Evolutionary conservation across 2,329 filamentous ascomycete genomes (phyloP), one percentile per base, ranked within the genome.

Genomic region (Xenosphaeropsis pyriputrescens): DNA sequence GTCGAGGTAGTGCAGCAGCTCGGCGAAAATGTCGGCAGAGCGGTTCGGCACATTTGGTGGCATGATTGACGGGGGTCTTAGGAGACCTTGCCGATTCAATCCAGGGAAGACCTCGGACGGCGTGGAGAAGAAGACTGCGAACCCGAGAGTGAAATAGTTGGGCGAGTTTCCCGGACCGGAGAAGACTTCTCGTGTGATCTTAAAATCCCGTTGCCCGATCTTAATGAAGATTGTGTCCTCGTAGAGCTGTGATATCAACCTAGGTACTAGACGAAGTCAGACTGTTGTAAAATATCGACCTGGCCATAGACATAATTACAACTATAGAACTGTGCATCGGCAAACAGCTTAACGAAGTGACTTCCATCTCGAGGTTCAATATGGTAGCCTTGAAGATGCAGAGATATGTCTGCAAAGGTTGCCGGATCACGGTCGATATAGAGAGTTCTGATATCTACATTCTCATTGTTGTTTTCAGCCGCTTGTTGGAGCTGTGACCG

Each of bases 81-180:
- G 73, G 15, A 95, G 71, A 12, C 77, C 75, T 43, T 77, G 73
- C 37, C 85, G 75, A 41, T 86, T 76, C 1, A 95, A 70, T 1
- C 88, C 89, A 0, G 89, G 89, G 48, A 94, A 95, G 5, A 86
- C 71, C 49, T 93, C 80, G 12, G 73, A 68, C 0, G 83, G 83
- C 2, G 75, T 76, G 13, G 78, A 79, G 62, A 94, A 93, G 67
- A 93, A 93, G 49, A 85, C 73, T 29, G 78, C 80, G 52, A 93
- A 94, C 41, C 88, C 88, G 3, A 95, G 71, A 0, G 85, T 81
- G 65, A 96, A 96, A 67, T 86, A 96, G 57, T 96, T 96, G 11
- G 88, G 88, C n/a, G 76, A 79, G 60, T 96, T 88, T 18, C 88
- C 89, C 1, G 86, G 85, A 29, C 74, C 72, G 19, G 73, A 79